phyloP scores from a whole-genome alignment of 305 asterid species.

The Fraxinus velutina region DNA sequence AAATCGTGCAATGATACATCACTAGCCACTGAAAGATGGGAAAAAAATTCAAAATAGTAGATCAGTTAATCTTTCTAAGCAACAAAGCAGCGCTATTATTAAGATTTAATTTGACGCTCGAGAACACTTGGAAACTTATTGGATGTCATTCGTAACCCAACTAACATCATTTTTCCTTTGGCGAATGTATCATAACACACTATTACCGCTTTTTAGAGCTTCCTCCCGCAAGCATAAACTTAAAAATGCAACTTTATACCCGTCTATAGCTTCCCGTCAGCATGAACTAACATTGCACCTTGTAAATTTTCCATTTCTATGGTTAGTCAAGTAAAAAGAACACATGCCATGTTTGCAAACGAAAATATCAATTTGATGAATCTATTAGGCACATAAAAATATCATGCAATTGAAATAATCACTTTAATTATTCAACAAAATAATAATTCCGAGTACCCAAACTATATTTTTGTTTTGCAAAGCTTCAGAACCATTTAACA shows the following conservation, averaged over 20 bases:
- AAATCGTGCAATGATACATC: conserved; percentile 70
- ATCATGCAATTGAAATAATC: neutral
- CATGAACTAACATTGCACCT: neutral
- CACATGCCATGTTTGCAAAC: neutral
- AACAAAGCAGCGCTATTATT: neutral
- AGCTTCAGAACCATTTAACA: neutral
- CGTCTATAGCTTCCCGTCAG: neutral
- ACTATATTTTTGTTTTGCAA: neutral
- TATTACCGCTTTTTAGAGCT: neutral
- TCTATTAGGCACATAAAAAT: neutral
- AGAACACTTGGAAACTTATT: neutral
- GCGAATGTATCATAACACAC: neutral
- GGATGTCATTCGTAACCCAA: neutral
- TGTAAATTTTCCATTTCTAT: neutral
- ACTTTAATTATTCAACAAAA: neutral
- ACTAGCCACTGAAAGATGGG: conserved; percentile 57
- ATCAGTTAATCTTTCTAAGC: neutral
- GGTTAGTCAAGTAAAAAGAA: neutral
- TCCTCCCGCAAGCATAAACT: neutral
- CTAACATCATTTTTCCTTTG: neutral
- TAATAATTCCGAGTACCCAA: neutral
- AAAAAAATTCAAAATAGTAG: neutral
- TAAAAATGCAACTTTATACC: neutral
- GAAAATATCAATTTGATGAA: neutral
- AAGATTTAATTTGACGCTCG: neutral